A percentile compares a stretch with the other conserved stretches of the same genome.
These are phyloP conservation scores for Pseudoscleropodium purum DNA, from an alignment of 225 moss, liverwort and hornwort genomes.

Conservation along the genomic window DNA sequence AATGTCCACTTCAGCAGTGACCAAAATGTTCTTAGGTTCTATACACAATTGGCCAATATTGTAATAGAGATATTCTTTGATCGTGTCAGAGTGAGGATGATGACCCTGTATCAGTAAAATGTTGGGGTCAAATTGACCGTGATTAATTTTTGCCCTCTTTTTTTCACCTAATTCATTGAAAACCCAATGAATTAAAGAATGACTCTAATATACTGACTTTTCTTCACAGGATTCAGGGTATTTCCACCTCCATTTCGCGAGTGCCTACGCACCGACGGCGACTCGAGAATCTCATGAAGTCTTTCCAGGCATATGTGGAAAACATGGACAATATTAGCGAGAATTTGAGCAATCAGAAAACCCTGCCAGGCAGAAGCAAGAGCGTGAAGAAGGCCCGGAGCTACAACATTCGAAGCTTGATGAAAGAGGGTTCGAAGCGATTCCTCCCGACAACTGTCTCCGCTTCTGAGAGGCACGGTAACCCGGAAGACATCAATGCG, in stretches of 20 bases:
- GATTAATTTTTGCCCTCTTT: not conserved
- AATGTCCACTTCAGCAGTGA: not conserved
- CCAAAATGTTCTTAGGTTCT: not conserved
- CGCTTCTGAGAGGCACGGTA: not conserved
- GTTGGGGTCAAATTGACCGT: not conserved
- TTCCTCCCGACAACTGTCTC: not conserved
- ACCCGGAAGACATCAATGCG: not conserved
- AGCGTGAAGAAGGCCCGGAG: conserved; percentile 12
- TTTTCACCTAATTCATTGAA: too few species aligned
- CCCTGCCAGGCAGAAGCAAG: not conserved
- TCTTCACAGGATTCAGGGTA: conserved; percentile 57
- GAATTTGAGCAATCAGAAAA: not conserved
- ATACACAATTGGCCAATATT: not conserved
- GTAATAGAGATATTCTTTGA: not conserved
- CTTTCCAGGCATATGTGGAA: conserved; percentile 28
- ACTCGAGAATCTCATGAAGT: conserved; percentile 37
- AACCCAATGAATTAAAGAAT: not conserved
- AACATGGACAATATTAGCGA: not conserved
- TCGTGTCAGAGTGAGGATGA: not conserved
- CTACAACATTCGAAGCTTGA: conserved; percentile 11
- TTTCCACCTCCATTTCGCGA: conserved; percentile 40
- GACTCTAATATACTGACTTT: not conserved
- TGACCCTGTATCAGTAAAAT: not conserved
- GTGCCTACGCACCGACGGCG: conserved; percentile 69
- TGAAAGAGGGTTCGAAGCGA: conserved; percentile 20